A percentile compares a stretch with the other conserved stretches of the same genome.
Evolutionary conservation across 306 rosid species (phyloP).

Genomic region (Cicer pinnatifidum): DNA sequence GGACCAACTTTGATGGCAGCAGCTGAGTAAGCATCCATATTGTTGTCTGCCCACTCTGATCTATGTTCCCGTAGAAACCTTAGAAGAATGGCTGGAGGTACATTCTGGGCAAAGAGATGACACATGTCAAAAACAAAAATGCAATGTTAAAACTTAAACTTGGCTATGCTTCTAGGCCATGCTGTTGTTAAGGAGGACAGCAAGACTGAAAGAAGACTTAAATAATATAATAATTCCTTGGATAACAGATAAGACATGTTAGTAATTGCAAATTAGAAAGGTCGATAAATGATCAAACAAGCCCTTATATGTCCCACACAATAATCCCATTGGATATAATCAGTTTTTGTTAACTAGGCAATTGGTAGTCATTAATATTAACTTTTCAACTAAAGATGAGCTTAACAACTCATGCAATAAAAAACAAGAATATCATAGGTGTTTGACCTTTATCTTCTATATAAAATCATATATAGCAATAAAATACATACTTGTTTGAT

Average conservation of each 20-base stretch:
- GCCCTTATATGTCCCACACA: neutral
- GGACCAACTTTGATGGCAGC: slow-evolving; percentile 97
- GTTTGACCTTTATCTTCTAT: neutral
- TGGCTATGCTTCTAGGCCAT: neutral
- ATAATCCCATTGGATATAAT: neutral
- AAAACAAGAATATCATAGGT: neutral
- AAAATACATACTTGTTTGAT: neutral
- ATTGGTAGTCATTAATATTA: neutral
- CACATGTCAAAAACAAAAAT: neutral
- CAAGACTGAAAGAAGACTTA: neutral
- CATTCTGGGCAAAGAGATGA: slow-evolving; percentile 63
- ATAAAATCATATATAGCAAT: neutral
- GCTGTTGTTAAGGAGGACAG: slow-evolving; percentile 1
- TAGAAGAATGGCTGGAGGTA: slow-evolving; percentile 92
- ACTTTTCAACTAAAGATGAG: neutral
- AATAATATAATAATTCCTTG: neutral
- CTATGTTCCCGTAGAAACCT: slow-evolving; percentile 94
- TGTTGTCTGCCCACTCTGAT: slow-evolving; percentile 98
- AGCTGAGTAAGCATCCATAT: slow-evolving; percentile 95
- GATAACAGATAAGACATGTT: neutral
- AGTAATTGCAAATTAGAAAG: neutral
- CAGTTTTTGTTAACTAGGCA: slow-evolving; percentile 10
- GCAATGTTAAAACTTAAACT: slow-evolving; percentile 8
- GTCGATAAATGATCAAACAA: slow-evolving; percentile 5
- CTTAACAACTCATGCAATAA: slow-evolving; percentile 7